Evolutionary conservation across 352 stramenopile species (phyloP), one percentile per base, ranked within the genome.

Genomic region (Phytophthora ramorum): DNA sequence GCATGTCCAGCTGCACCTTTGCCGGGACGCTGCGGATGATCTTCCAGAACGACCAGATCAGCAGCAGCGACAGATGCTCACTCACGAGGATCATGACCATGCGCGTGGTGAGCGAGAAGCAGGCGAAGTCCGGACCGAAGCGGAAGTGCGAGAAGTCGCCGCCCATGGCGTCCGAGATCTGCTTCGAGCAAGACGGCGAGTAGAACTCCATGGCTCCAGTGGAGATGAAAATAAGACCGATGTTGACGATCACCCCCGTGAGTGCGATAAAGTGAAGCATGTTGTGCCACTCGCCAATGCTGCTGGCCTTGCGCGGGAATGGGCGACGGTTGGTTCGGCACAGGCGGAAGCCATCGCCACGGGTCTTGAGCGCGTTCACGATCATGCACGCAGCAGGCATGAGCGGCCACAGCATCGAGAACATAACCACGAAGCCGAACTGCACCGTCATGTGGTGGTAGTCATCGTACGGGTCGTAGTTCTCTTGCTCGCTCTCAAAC

Each of bases 361-460:
- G 86, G 10, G 87, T 85, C 58, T 95, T 95, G 40, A 95, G 78
- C 34, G 84, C 83, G 45, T 95, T 95, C 20, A 95, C 76, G 32
- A 90, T 44, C 67, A 95, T 88, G 34, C 86, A 95, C 13, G 73
- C 83, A 24, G 81, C 72, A 26, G 86, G 86, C 86, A 95, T 95
- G 14, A 83, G 75, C 26, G 86, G 86, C 86, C 86, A 95, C 24
- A 95, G 68, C 75, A 89, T 95, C 24, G 84, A 93, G 54, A 95
- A 95, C 86, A 95, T 95, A 60, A 93, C 84, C 14, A 93, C 84
- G 51, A 95, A 95, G 41, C 86, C 86, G 61, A 91, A 95, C 65
- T 95, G 86, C 12, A 95, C 86, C 2, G 73, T 95, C 56, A 86
- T 79, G 38, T 90, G 76, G 50, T 95, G 86, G 48, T 93, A 95